Conservation (phyloP, 2,329 filamentous ascomycete species). For the Colletotrichum liriopes region DNA sequence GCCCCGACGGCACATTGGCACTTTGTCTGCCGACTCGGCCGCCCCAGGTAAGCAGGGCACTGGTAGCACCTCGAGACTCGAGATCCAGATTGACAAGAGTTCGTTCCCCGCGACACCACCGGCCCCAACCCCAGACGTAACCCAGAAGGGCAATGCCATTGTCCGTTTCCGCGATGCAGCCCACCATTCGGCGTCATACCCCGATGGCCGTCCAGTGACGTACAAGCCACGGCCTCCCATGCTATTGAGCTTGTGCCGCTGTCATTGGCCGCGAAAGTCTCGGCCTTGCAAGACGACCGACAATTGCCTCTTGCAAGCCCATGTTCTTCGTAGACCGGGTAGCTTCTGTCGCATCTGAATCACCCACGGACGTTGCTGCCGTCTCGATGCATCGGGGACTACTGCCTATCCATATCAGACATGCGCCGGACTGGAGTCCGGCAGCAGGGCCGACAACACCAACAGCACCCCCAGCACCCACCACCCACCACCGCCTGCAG, state of each 20-base stretch:
- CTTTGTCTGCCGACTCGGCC: constrained; percentile 5
- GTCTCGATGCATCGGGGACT: constrained; percentile 23
- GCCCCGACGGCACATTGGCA: neutral
- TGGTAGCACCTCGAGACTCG: neutral
- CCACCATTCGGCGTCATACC: constrained; percentile 11
- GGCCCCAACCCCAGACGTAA: neutral
- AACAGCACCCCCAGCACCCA: neutral
- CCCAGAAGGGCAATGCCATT: constrained; percentile 6
- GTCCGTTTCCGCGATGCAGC: constrained; percentile 20
- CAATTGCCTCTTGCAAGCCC: constrained; percentile 3
- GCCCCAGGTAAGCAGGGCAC: neutral
- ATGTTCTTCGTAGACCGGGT: neutral
- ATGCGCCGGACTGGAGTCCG: constrained; percentile 26
- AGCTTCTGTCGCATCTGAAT: constrained; percentile 19
- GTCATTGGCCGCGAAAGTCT: constrained; percentile 7
- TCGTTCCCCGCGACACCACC: neutral
- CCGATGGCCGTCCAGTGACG: constrained; percentile 24
- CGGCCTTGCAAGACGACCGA: neutral
- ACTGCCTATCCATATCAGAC: constrained; percentile 24
- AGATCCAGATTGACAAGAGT: constrained; percentile 25
- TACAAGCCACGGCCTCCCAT: constrained; percentile 5
- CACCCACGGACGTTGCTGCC: constrained; percentile 20
- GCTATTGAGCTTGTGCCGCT: neutral
- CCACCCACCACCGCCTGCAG: neutral
- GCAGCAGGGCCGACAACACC: neutral